A percentile compares a stretch with the other conserved stretches of the same genome.
phyloP scores from a whole-genome alignment of 257 asterid species.

The Solanum infundibuliforme region DNA sequence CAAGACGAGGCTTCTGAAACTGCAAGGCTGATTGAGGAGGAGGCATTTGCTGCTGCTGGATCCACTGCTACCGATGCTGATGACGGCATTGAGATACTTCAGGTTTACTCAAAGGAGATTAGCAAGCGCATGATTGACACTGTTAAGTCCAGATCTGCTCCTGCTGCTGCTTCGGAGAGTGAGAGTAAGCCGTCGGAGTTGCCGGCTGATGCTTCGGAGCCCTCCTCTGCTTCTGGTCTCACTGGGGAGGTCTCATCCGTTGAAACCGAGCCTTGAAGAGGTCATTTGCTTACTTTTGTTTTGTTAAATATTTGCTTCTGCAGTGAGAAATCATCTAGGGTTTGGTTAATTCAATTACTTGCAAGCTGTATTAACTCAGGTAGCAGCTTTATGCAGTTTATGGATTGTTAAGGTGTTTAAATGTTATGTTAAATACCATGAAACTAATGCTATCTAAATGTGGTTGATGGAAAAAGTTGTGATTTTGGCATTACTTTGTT shows the following conservation, averaged over 20 bases:
- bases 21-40: conserved; percentile 55
- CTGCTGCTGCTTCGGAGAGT: conserved; percentile 4
- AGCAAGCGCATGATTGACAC: conserved; percentile 71
- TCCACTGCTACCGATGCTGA: conserved; percentile 28
- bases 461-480: not conserved
- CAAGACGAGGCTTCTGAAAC: conserved; percentile 58
- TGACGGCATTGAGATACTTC: conserved; percentile 74
- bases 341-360: not conserved
- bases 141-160: conserved; percentile 72
- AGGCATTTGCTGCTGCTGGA: conserved; percentile 52
- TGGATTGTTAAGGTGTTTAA: not conserved
- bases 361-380: not conserved
- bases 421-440: not conserved
- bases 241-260: conserved; percentile 39
- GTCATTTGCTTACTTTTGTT: not conserved
- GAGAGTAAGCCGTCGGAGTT: not conserved
- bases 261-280: conserved; percentile 11
- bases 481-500: not conserved
- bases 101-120: conserved; percentile 81
- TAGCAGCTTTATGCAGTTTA: not conserved
- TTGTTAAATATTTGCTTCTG: not conserved
- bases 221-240: conserved; percentile 34
- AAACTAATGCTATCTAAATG: not conserved
- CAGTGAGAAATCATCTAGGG: not conserved
- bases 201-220: conserved; percentile 15